These are phyloP conservation scores for Brasilioporus rufonigricans DNA, from an alignment of 768 basidiomycete species.

Conservation along the genomic window DNA sequence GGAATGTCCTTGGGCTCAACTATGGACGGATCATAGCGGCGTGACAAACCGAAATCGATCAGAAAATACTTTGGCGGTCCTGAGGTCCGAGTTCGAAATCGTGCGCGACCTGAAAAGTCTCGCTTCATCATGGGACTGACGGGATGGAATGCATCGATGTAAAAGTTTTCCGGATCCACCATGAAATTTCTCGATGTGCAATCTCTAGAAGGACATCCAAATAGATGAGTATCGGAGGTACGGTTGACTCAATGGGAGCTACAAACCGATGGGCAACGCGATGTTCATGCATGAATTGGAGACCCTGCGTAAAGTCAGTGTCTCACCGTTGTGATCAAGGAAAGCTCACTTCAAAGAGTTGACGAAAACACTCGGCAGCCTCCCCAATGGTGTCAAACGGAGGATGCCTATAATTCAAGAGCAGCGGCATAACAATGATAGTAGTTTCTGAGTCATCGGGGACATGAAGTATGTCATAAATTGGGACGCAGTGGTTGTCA, in stretches of 20 bases:
- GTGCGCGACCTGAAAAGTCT: background rate
- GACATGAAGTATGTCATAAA: background rate
- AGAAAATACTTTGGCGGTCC: background rate
- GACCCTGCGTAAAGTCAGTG: background rate
- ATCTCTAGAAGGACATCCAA: background rate
- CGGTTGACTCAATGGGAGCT: background rate
- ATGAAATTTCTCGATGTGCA: background rate
- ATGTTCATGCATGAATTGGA: background rate
- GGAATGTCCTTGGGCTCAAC: background rate
- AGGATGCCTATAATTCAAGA: background rate
- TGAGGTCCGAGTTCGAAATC: background rate
- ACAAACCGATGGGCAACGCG: background rate
- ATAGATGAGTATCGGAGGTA: too few relatives aligned
- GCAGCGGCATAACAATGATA: background rate
- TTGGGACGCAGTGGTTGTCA: background rate
- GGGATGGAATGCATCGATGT: background rate
- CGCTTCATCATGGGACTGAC: background rate
- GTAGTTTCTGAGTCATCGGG: background rate
- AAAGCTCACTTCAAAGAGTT: background rate
- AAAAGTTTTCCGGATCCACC: background rate
- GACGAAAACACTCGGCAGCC: background rate
- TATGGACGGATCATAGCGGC: background rate
- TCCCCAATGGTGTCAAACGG: background rate
- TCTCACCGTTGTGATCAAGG: background rate
- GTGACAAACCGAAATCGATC: background rate